Base-by-base conservation (phyloP, 1,284 basidiomycete genomes). In the Tilletia indica region DNA sequence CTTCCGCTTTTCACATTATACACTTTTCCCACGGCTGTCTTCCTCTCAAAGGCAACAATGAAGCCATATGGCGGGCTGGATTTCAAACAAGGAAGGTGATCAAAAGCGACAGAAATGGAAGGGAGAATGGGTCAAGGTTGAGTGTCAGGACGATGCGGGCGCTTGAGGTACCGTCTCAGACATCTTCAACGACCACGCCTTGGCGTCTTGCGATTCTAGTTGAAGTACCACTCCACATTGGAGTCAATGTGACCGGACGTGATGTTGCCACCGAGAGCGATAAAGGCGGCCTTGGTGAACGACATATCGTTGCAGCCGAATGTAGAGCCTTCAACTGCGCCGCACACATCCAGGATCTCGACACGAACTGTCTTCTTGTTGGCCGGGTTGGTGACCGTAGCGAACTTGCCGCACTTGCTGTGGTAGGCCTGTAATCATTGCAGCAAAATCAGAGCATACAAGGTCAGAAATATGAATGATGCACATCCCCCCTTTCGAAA, bases 241-340 rank as follows among this genome's bases (percentile, higher is more conserved):
- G 4, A 9, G 25, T 34, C 58, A 31, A 63, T 8, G 19, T 63
- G 12, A 31, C 36, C 36, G 0, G 21, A 34, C 25, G 34, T 6
- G 12, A 34, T 36, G 61, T 64, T 21, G n/a, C 61, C 61, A 11
- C 61, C 61, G 34, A 64, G 31, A 3, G 34, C 36, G 34, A 38
- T 12, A 16, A 64, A 64, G 34, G 61, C 61, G 1, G 31, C 61
- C 61, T 64, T 42, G 12, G 61, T 64, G 36, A 64, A 16, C 31
- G 21, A 38, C 36, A 64, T 34, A 16, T 64, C 61, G 61, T 64
- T 39, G 61, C 61, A 64, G 31, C 34, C 31, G 14, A 63, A 25
- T 34, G 58, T 31, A 34, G 25, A 34, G 8, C 58, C 58, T 8
- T 21, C 58, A 21, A 14, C 61, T 4, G 61, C 31, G 6, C 31